These are phyloP conservation scores for Peronospora tabacina DNA, from an alignment of 352 stramenopile species.

Conservation along the genomic window DNA sequence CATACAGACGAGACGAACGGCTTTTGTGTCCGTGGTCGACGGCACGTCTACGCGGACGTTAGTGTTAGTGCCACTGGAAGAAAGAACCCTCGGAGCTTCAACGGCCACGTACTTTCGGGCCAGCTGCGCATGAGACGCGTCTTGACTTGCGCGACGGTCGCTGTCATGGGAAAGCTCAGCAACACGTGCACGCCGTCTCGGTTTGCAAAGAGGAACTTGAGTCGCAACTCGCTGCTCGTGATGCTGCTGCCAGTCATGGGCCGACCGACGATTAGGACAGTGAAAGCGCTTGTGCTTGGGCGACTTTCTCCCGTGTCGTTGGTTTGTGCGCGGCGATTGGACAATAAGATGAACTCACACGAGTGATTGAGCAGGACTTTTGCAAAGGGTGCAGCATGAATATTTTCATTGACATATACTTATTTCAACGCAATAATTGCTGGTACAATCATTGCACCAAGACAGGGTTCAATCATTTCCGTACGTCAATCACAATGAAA, in stretches of 20 bases:
- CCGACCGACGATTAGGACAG: slow-evolving; percentile 9
- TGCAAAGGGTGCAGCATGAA: too few relatives aligned
- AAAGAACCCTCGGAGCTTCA: not conserved
- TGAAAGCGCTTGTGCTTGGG: not conserved
- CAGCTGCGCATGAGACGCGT: slow-evolving; percentile 56
- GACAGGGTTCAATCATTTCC: too few relatives aligned
- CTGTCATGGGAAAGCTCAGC: slow-evolving; percentile 43
- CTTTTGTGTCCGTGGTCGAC: slow-evolving; percentile 42
- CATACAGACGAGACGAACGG: slow-evolving; percentile 92
- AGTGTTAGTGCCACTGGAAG: not conserved
- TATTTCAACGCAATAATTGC: too few relatives aligned
- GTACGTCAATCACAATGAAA: too few relatives aligned
- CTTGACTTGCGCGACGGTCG: slow-evolving; percentile 57
- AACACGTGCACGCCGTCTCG: slow-evolving; percentile 65
- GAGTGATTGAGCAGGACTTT: too few relatives aligned
- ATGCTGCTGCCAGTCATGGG: slow-evolving; percentile 34
- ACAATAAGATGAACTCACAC: too few relatives aligned
- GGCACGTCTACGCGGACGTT: slow-evolving; percentile 29
- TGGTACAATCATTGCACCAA: too few relatives aligned
- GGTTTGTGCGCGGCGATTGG: too few relatives aligned
- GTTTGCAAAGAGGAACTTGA: slow-evolving; percentile 86
- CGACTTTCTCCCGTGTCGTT: too few relatives aligned
- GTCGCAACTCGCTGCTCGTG: slow-evolving; percentile 41
- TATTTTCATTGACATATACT: too few relatives aligned
- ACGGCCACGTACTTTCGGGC: slow-evolving; percentile 37